These are phyloP conservation scores for Wallacemonas rigidus DNA, from an alignment of 208 protist species.

Conservation along the genomic window DNA sequence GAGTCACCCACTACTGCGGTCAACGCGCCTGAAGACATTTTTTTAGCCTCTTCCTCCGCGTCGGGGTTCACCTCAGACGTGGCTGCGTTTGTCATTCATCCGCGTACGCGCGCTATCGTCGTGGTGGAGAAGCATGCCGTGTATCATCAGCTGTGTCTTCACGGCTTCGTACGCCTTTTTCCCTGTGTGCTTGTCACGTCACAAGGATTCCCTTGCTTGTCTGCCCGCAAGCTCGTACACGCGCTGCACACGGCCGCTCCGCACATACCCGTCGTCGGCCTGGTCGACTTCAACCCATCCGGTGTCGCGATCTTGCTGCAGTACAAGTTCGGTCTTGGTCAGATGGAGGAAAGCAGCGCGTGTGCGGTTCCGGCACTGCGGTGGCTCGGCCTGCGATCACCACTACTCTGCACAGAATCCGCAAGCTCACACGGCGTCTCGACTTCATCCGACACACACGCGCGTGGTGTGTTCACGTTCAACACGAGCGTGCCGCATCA, in stretches of 20 bases:
- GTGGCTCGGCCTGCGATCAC: conserved; percentile 52
- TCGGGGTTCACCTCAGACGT: too few relatives aligned
- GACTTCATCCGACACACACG: too few relatives aligned
- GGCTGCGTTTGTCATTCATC: conserved; percentile 35
- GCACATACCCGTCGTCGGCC: conserved; percentile 59
- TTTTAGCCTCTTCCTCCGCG: too few relatives aligned
- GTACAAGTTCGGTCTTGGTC: conserved; percentile 51
- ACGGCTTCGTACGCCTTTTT: conserved; percentile 44
- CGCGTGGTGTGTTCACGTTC: neutral
- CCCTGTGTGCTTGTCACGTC: conserved; percentile 81
- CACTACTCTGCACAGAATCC: neutral
- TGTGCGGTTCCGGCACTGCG: conserved; percentile 34
- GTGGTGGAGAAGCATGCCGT: conserved; percentile 89
- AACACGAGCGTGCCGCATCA: conserved; percentile 31
- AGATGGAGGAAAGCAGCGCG: conserved; percentile 26
- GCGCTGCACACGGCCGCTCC: conserved; percentile 54
- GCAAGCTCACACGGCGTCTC: neutral
- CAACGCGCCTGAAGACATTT: too few relatives aligned
- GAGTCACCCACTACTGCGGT: neutral
- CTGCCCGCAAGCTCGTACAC: conserved; percentile 63
- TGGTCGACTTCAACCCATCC: conserved; percentile 86
- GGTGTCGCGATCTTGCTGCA: conserved; percentile 76
- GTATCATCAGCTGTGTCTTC: conserved; percentile 68
- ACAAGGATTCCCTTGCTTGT: conserved; percentile 75
- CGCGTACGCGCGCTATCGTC: conserved; percentile 62